phyloP scores from a whole-genome alignment of 2,329 filamentous ascomycete species.

The Aspergillus brunneoviolaceus region DNA sequence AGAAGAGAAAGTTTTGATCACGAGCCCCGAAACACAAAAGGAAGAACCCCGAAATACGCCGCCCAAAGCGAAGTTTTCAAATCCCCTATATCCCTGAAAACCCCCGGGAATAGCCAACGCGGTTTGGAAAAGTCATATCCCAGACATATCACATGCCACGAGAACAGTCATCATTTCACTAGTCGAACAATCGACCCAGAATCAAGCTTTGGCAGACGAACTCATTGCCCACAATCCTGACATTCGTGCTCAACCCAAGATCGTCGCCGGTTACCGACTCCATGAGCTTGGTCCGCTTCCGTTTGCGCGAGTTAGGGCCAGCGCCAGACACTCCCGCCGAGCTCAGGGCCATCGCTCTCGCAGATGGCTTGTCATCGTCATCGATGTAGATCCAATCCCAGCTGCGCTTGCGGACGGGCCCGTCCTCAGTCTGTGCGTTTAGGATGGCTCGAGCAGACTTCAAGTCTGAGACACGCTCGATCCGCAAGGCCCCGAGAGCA shows the following conservation, averaged over 20 bases:
- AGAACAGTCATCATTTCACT: conserved; percentile 27
- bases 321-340: conserved; percentile 19
- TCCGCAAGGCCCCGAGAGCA: conserved; percentile 68
- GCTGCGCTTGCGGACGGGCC: conserved; percentile 35
- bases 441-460: conserved; percentile 64
- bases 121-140: background rate
- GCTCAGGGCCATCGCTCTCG: conserved; percentile 46
- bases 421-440: conserved; percentile 45
- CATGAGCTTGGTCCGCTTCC: conserved; percentile 38
- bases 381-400: conserved; percentile 84
- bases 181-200: conserved; percentile 72
- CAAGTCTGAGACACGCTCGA: conserved; percentile 65
- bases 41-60: background rate
- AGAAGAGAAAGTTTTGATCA: background rate
- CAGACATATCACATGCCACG: background rate
- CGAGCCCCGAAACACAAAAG: background rate
- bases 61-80: background rate
- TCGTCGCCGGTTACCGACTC: conserved; percentile 29
- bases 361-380: conserved; percentile 57
- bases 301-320: conserved; percentile 44
- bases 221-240: conserved; percentile 76
- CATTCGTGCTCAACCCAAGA: conserved; percentile 45
- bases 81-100: background rate
- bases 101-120: background rate
- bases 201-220: conserved; percentile 92